Base-by-base conservation (phyloP, 2,329 filamentous ascomycete genomes). In the Pezicula rhizophila region DNA sequence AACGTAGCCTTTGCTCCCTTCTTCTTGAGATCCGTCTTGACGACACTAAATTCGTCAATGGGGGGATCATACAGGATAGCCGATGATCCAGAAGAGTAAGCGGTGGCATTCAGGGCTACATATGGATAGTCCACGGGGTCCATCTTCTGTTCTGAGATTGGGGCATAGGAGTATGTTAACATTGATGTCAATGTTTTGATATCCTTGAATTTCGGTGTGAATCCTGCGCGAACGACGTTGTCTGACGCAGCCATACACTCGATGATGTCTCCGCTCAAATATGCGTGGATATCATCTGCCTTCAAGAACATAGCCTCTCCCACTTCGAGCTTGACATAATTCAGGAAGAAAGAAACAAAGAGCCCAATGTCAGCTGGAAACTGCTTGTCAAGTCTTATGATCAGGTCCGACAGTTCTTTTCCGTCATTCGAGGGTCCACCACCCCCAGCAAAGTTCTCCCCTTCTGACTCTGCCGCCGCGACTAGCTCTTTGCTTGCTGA, bases 241-340 rank as follows among this genome's bases (percentile, higher is more conserved):
- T 99, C 93, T n/a, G 89, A 95, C 8, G 89, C 86, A 0, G 93
- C 93, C 93, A 99, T 99, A 75, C 93, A 99, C 70, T 99, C 93
- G 66, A 99, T 90, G 59, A 99, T 96, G 64, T 99, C 92, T 51
- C 89, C 89, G 2, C 85, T 89, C 39, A 95, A 71, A 68, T 99
- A 99, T 43, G 93, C 93, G 67, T 99, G 93, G 60, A 97, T 97
- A 63, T 97, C 93, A 63, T 99, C 92, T 6, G 93, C 93, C 61
- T 89, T 89, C 33, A 99, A 77, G 71, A 97, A 99, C 75, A 99
- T 87, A 8, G 92, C 93, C 70, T 99, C 92, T 46, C 93, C 93
- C 1, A 91, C 82, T 44, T 86, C 74, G 12, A 99, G 80, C 58
- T 84, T 87, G 64, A 99, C 88, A 63, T 89, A 95, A 75, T 99